Base-by-base conservation (phyloP, 176 grass and related monocot genomes). In the Oryza punctata region DNA sequence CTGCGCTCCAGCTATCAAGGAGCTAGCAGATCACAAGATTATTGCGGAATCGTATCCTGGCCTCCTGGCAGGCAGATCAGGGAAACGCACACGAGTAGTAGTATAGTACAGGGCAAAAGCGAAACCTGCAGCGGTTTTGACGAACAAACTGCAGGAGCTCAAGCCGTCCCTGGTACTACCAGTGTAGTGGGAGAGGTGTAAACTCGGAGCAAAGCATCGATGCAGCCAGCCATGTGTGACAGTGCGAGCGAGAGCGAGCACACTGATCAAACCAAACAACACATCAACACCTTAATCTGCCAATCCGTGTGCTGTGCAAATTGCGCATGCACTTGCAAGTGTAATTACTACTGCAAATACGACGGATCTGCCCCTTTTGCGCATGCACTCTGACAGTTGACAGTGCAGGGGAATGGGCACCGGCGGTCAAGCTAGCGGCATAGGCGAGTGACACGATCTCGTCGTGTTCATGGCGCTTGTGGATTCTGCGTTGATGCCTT, bases 1-100 rank as follows among this genome's bases (percentile, higher is more conserved):
- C 28, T 90, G 84, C 88, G 88, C 61, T 90, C 79, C 88, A 90
- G 88, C 84, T 90, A 77, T 35, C 79, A 65, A 64, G 81, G 70
- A 47, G 69, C 50, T 23, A 6, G 41, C 15, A 27, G n/a, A 52
- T 35, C 27, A 18, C 0, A 6, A 9, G 21, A 84, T 79, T 32
- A 66, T 88, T 74, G 69, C 69, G n/a, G 87, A 37, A 85, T 82
- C 78, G 65, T 70, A 57, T 57, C 52, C 52, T 8, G 77, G 32
- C 32, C 82, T n/a, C 61, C 14, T 61, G 35, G 27, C n/a, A 52
- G 61, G 38, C 78, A 52, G 45, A 63, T 75, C 87, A 65, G 18
- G 38, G 27, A 75, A 75, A 81, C 52, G 70, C 49, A 19, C 19
- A 57, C 3, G 52, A n/a, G 50, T 8, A 47, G 45, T 33, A 33